Percentiles rank a stretch among this genome's conserved stretches.
Evolutionary conservation across 1,139 yeast genomes (phyloP).

Genomic region (Candida labiduridarum): DNA sequence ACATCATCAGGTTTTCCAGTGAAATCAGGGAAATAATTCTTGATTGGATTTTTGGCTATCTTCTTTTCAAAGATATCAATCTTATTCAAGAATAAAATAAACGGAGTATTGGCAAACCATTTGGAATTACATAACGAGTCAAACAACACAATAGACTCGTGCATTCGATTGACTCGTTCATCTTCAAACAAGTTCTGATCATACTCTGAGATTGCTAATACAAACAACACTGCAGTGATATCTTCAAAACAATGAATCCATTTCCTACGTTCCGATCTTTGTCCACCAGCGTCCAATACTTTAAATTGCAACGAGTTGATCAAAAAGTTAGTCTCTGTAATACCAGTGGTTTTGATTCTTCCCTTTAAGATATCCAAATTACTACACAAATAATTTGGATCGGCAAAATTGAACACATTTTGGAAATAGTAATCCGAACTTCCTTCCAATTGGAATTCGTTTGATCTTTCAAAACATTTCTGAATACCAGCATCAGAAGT

Average conservation of each 20-base stretch:
- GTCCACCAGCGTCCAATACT: slow-evolving; percentile 97
- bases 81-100: slow-evolving; percentile 86
- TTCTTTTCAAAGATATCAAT: slow-evolving; percentile 80
- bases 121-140: slow-evolving; percentile 82
- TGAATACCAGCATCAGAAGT: slow-evolving; percentile 64
- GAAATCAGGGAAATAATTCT: slow-evolving; percentile 73
- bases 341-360: slow-evolving; percentile 93
- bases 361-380: slow-evolving; percentile 88
- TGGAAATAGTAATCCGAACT: slow-evolving; percentile 80
- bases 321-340: slow-evolving; percentile 81
- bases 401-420: slow-evolving; percentile 62
- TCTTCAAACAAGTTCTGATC: slow-evolving; percentile 93
- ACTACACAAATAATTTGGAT: slow-evolving; percentile 65
- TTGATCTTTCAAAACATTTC: slow-evolving; percentile 61
- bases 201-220: slow-evolving; percentile 89
- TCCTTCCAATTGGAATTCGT: slow-evolving; percentile 82
- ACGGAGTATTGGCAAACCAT: slow-evolving; percentile 86
- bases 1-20: slow-evolving; percentile 61
- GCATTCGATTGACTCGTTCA: slow-evolving; percentile 85
- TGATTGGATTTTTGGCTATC: slow-evolving; percentile 62
- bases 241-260: slow-evolving; percentile 97
- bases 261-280: slow-evolving; percentile 87
- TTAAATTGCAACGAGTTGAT: slow-evolving; percentile 69
- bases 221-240: slow-evolving; percentile 86
- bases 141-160: slow-evolving; percentile 83